phyloP scores from a whole-genome alignment of 257 asterid species.

The Rauvolfia tetraphylla region DNA sequence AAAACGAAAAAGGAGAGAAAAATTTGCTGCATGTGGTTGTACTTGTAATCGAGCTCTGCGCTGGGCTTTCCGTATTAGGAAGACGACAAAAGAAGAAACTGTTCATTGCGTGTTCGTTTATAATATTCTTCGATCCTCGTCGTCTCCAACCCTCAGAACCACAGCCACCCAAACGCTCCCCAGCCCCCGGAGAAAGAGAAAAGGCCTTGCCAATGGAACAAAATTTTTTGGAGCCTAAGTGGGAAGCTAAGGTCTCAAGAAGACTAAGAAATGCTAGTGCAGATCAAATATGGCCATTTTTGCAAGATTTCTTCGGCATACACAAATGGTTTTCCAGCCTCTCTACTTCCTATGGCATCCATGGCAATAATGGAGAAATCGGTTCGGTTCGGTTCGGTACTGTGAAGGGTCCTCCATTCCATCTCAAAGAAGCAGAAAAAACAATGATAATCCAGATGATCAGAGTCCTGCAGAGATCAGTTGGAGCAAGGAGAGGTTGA shows the following conservation, averaged over 20 bases:
- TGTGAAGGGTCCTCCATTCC: constrained; percentile 56
- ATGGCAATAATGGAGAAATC: constrained; percentile 56
- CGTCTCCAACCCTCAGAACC: not conserved
- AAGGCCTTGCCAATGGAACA: constrained; percentile 17
- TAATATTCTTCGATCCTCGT: too few relatives aligned
- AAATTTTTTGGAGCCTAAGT: constrained; percentile 22
- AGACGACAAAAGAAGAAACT: too few relatives aligned
- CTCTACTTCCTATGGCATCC: constrained; percentile 49
- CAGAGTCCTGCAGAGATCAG: constrained; percentile 5
- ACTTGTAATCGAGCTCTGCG: too few relatives aligned
- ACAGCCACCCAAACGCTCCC: not conserved
- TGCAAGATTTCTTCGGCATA: constrained; percentile 61
- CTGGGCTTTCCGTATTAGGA: too few relatives aligned
- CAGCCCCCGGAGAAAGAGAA: not conserved
- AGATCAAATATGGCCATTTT: constrained; percentile 58
- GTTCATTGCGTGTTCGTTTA: too few relatives aligned
- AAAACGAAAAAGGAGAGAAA: too few relatives aligned
- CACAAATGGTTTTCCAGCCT: constrained; percentile 70
- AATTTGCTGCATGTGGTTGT: too few relatives aligned
- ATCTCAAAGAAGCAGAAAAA: not conserved
- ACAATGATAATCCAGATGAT: not conserved
- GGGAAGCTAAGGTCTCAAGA: constrained; percentile 54
- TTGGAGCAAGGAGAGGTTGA: constrained; percentile 18
- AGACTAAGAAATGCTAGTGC: constrained; percentile 39
- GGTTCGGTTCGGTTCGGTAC: constrained; percentile 75